phyloP scores from a whole-genome alignment of 2,329 filamentous ascomycete species.

The Escovopsis sp. region DNA sequence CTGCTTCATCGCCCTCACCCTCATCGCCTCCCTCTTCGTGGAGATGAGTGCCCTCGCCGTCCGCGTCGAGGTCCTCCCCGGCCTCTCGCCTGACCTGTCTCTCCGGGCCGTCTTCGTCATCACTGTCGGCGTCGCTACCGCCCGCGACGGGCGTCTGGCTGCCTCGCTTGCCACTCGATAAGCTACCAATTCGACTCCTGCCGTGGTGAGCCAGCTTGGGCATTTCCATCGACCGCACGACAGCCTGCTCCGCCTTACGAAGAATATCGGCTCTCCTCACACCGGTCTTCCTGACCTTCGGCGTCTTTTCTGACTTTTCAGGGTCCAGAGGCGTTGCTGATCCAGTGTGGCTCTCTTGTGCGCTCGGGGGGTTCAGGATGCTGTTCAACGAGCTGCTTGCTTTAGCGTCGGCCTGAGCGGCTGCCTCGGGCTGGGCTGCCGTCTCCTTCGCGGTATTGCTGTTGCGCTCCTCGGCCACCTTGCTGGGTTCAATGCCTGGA shows the following conservation, averaged over 20 bases:
- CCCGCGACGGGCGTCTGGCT: slow-evolving; percentile 23
- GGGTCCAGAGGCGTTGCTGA: slow-evolving; percentile 21
- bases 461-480: slow-evolving; percentile 31
- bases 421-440: slow-evolving; percentile 20
- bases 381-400: slow-evolving; percentile 23
- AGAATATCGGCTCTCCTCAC: slow-evolving; percentile 43
- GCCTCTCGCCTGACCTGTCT: slow-evolving; percentile 23
- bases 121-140: slow-evolving; percentile 23
- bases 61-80: slow-evolving; percentile 19
- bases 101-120: slow-evolving; percentile 27
- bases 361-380: slow-evolving; percentile 28
- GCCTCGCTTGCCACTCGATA: slow-evolving; percentile 34
- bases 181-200: slow-evolving; percentile 37
- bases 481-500: slow-evolving; percentile 32
- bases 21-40: slow-evolving; percentile 16
- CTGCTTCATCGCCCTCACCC: slow-evolving; percentile 4
- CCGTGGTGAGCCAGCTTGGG: slow-evolving; percentile 23
- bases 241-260: slow-evolving; percentile 45
- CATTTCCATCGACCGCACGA: slow-evolving; percentile 34
- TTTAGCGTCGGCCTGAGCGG: slow-evolving; percentile 21
- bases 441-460: slow-evolving; percentile 23
- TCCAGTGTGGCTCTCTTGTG: slow-evolving; percentile 21
- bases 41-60: slow-evolving; percentile 28
- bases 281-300: slow-evolving; percentile 26
- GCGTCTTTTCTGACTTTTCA: slow-evolving; percentile 27